Evolutionary conservation across 495 filamentous ascomycete genomes (phyloP), one percentile per base, ranked within the genome.

Genomic region (Clohesyomyces aquaticus): DNA sequence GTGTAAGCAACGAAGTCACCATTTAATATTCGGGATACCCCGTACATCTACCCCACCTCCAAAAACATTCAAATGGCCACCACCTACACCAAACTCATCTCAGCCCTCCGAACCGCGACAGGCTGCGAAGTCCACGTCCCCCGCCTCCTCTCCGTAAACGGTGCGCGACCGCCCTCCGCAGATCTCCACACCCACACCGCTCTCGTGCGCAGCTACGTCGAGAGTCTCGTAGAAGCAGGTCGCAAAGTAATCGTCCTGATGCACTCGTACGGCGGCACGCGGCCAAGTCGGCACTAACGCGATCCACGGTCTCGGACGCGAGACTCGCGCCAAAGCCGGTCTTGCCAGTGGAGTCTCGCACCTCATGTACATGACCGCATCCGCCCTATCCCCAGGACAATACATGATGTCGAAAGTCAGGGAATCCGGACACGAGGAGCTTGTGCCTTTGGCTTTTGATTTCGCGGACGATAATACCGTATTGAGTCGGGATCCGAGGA

Each of bases 181-280:
- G 42, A 46, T 19, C 57, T 69, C 14, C 18, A 16, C 14, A 52
- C 35, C n/a, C 74, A 77, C 43, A 75, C 65, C 1, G 45, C 11
- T 2, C 3, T 73, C 16, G 49, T 73, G 0, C 72, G 74, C 19
- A 19, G 12, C 4, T 70, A 68, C 35, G 71, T 65, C 10, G 66
- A 70, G 41, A 68, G 53, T n/a, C 71, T 77, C 21, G 51, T 72
- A 0, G 27, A 61, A 19, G 65, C 48, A 1, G 74, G 74, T 9
- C 56, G 57, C 2, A 66, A 29, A 12, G 59, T 76, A 3, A 47
- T 73, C 26, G 67, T 65, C 10, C 26, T 78, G 11, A 70, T 77
- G 71, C 76, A 77, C 42, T 76, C 73, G 0, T 73, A 77, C 59
- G 72, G n/a, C n/a, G n/a, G n/a, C n/a, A n/a, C n/a, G 76, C 26